Base-by-base conservation (phyloP, 2,329 filamentous ascomycete genomes). In the Pseudocercospora vitis region DNA sequence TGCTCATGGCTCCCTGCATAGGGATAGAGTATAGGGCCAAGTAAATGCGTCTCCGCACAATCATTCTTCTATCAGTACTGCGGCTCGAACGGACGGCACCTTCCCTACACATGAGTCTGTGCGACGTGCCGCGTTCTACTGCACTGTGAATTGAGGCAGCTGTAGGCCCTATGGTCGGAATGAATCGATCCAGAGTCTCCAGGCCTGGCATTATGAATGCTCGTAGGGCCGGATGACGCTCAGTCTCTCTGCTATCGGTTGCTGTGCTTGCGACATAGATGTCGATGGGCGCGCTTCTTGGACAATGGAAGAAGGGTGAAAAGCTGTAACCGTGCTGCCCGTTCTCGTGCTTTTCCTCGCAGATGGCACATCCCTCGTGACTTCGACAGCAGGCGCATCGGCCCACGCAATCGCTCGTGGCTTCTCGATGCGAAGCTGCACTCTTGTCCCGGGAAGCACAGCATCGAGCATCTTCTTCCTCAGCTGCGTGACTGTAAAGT, bases 321-420 rank as follows among this genome's bases (percentile, higher is more conserved):
- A 16, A 18, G 44, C 44, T 11, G 28, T 31, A 18, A 18, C 21
- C 8, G 40, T 37, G 18, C 46, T 44, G 21, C 21, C 26, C 9
- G 42, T 29, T 14, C 33, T 40, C 12, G 48, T 54, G 9, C 29
- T 21, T 18, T 35, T 23, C 51, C 45, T 49, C n/a, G 49, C 46
- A n/a, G 16, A 21, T 11, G 59, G 55, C 29, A 62, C 58, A 19
- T 54, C 53, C 19, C 63, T 45, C 4, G 64, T 63, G 29, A 86
- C 76, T 68, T 89, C 85, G 4, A 91, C 83, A 3, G 79, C 77
- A 0, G 87, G 86, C 8, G 83, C 85, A 59, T 89, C 87, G 1
- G 88, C 88, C 63, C 87, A 81, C 0, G 83, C 80, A 16, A 91
- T 84, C 0, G 88, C 88, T 9, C 85, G 83, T 2, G 88, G 88